Conservation (phyloP, 306 rosid genomes). For the Begonia peltatifolia region DNA sequence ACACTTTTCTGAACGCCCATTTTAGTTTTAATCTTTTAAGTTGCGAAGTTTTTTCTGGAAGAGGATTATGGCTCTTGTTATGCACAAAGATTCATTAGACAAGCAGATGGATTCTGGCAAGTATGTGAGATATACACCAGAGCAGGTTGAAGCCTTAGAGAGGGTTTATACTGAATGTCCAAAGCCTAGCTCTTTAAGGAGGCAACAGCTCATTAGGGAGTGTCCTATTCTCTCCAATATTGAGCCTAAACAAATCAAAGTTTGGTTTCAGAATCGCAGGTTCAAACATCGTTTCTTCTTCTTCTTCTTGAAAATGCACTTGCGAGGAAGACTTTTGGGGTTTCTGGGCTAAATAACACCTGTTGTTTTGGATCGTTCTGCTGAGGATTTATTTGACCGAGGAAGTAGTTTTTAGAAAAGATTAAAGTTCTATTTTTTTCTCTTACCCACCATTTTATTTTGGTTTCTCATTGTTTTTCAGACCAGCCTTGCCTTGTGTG, state of each 20-base stretch:
- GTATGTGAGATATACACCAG: conserved; percentile 91
- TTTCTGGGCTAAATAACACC: no score
- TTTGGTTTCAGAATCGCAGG: conserved; percentile 99
- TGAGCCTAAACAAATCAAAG: conserved; percentile 97
- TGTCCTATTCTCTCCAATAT: conserved; percentile 85
- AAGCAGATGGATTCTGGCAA: conserved; percentile 72
- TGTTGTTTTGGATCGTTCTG: no score
- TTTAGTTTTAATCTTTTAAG: not conserved
- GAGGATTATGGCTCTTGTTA: conserved; percentile 48
- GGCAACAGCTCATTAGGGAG: conserved; percentile 93
- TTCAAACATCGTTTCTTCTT: not conserved
- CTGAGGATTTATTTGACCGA: no score
- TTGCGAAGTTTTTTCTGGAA: not conserved
- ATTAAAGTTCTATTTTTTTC: no score
- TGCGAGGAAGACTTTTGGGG: no score
- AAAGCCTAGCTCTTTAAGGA: conserved; percentile 78
- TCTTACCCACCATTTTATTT: no score
- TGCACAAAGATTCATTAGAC: conserved; percentile 49
- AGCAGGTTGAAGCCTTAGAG: conserved; percentile 92
- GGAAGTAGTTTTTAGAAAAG: no score
- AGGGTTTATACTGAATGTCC: conserved; percentile 93
- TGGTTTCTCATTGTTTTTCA: no score
- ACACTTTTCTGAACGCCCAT: conserved; percentile 8
- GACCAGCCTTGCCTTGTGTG: no score
- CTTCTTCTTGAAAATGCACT: no score